Base-by-base conservation (phyloP, 257 asterid species). In the Nicotiana obtusifolia region DNA sequence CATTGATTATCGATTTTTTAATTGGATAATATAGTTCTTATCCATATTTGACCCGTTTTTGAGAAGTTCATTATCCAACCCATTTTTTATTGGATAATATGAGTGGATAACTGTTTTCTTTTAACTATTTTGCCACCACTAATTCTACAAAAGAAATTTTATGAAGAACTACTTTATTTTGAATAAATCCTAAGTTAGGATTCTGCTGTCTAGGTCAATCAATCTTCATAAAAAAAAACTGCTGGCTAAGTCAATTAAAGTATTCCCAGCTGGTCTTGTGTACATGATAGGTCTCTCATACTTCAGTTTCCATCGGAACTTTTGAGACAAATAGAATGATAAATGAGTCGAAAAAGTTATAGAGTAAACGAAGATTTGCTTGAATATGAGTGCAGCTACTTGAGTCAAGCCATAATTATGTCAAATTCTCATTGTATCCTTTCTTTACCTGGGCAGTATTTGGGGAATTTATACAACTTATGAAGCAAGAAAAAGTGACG, bases 381-480 rank as follows among this genome's bases (percentile, higher is more conserved):
- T 65, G 73, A 56, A 3, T n/a, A 9, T 13, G 33, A 54, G 13
- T 66, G 47, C 22, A 35, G 28, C 64, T 37, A 80, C 19, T 26
- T 35, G 37, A 49, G 16, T 65, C 35, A 20, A 24, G 52, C 26
- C 37, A 19, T n/a, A 44, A 47, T 20, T 8, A 14, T 41, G 78
- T 11, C 9, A 62, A 15, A 76, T 49, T 19, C 61, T 60, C 35
- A 52, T 44, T 71, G 22, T 22, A 13, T 73, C 7, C 15, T 31
- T 15, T 64, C 1, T 71, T 57, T 68, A 47, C 30, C 56, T 37
- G 64, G 60, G 47, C 84, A 87, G 87, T 87, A 41, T 87, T 87
- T 59, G 88, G 84, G 61, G 87, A 85, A 41, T 87, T 87, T 81
- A 69, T 85, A 9, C 84, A 78, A 83, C 87, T 87, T 13, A 87